Base-by-base conservation (phyloP, 352 stramenopile species). In the Sclerospora graminicola region DNA sequence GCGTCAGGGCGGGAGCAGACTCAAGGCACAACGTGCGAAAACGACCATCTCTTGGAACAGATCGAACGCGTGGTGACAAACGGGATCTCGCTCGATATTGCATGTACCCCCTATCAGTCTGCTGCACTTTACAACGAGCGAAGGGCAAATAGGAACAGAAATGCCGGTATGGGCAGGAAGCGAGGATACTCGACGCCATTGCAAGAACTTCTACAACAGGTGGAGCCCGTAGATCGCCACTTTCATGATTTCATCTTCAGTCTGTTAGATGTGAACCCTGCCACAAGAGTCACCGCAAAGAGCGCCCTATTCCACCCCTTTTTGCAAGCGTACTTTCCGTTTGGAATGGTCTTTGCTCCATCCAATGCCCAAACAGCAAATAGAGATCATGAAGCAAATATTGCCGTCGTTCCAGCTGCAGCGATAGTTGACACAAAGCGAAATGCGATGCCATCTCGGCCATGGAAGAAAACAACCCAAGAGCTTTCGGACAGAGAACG, bases 231-330 rank as follows among this genome's bases (percentile, higher is more conserved):
- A n/a, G 43, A 41, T 34, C 15, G 45, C 45, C 45, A 57, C 9
- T 80, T 86, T 11, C 49, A 67, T 20, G 59, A 74, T 31, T 84
- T 89, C 45, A 61, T 84, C 34, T 56, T 54, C 39, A 41, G 40
- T 24, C 51, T 85, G 5, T 40, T 89, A 32, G 65, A 80, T 16
- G 46, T 79, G 1, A 56, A 86, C 24, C 73, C 70, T 1, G 35
- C 15, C 8, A 66, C 55, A 11, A 57, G 77, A 5, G 35, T 81
- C 15, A 66, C 66, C 13, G 69, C 77, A 16, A 69, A 64, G 23
- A 36, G 40, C 7, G 77, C 71, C 21, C 60, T 89, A 8, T 57
- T 82, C 33, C 73, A 89, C 29, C 73, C 77, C 9, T 89, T 89
- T 45, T 27, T 86, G 41, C 72, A 84, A 53, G 42, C 56, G 8